These are phyloP conservation scores for Camellia sinensis DNA, from an alignment of 148 eudicot species.

Conservation along the genomic window DNA sequence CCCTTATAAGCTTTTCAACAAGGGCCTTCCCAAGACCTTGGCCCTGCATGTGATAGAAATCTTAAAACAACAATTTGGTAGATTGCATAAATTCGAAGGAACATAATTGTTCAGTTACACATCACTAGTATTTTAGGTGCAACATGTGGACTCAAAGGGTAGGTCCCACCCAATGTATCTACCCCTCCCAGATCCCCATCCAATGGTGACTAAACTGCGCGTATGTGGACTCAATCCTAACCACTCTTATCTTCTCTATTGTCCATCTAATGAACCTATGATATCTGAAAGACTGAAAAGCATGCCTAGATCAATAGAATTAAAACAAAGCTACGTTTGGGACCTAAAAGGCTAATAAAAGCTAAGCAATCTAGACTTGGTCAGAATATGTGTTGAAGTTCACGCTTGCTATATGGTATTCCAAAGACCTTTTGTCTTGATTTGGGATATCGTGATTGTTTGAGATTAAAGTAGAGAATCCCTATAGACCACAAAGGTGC, in stretches of 20 bases:
- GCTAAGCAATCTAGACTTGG: neutral
- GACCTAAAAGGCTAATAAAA: neutral
- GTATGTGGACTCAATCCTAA: neutral
- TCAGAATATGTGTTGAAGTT: neutral
- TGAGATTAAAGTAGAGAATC: too few species aligned
- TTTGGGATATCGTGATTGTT: too few species aligned
- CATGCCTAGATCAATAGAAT: neutral
- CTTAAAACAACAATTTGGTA: constrained; percentile 1
- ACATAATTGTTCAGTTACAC: neutral
- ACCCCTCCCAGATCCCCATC: too few species aligned
- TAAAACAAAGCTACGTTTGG: neutral
- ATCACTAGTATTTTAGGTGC: constrained; percentile 1
- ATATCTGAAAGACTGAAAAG: neutral
- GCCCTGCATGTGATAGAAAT: constrained; percentile 43
- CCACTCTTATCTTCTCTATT: neutral
- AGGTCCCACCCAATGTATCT: too few species aligned
- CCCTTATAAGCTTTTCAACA: constrained; percentile 83
- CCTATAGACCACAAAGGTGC: neutral
- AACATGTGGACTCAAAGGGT: neutral
- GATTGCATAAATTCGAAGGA: constrained; percentile 3
- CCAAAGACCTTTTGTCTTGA: too few species aligned
- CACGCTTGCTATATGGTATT: too few species aligned
- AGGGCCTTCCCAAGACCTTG: constrained; percentile 98
- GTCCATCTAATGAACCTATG: neutral
- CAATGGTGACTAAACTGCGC: too few species aligned